Conservation (phyloP, 2,329 filamentous ascomycete genomes). For the Ceratocystis papillata region DNA sequence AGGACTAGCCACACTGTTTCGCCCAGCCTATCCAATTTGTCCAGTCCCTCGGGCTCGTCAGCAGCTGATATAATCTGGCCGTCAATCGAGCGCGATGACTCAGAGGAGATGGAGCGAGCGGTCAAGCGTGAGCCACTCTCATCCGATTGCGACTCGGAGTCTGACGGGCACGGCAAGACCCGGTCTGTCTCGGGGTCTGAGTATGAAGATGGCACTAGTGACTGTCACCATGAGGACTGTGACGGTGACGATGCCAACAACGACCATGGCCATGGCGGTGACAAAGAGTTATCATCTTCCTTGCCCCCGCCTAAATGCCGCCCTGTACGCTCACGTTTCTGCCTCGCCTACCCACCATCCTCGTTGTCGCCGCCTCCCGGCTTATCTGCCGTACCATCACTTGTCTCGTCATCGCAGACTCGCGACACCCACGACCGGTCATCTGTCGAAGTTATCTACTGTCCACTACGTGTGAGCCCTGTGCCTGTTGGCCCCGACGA, state of each 20-base stretch:
- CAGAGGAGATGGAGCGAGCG: too few species aligned
- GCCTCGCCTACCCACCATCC: not conserved
- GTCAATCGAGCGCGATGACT: too few species aligned
- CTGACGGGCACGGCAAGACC: not conserved
- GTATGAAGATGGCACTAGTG: too few species aligned
- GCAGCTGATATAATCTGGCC: too few species aligned
- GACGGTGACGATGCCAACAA: too few species aligned
- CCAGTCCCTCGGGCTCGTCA: too few species aligned
- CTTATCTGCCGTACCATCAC: not conserved
- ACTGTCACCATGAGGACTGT: too few species aligned
- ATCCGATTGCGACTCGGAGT: not conserved
- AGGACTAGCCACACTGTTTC: too few species aligned
- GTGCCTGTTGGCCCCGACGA: not conserved
- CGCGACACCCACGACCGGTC: not conserved
- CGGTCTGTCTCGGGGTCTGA: too few species aligned
- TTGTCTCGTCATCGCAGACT: not conserved
- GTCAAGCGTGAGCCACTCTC: not conserved
- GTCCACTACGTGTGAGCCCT: not conserved
- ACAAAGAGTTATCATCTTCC: not conserved
- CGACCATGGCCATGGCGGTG: too few species aligned
- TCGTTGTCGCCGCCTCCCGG: not conserved
- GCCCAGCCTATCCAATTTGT: too few species aligned
- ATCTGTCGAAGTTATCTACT: not conserved
- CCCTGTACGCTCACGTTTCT: not conserved
- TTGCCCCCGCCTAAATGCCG: not conserved